Conservation (phyloP, 257 asterid genomes). For the Paulownia fortunei region DNA sequence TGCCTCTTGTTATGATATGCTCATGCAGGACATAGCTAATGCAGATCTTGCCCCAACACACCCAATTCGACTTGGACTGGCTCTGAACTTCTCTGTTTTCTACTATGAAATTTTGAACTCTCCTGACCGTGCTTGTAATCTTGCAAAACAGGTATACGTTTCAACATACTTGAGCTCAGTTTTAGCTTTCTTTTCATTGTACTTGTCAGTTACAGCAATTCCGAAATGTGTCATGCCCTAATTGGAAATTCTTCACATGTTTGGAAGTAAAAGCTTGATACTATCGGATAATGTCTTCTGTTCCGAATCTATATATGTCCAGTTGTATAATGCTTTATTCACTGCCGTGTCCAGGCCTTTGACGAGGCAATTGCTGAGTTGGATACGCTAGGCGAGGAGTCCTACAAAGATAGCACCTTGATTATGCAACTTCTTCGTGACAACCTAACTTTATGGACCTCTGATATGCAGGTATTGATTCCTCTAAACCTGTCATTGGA, state of each 20-base stretch:
- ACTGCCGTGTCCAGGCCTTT: constrained; percentile 57
- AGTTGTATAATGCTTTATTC: not conserved
- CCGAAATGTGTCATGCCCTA: not conserved
- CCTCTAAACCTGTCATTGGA: not conserved
- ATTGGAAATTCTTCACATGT: not conserved
- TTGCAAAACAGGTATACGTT: constrained; percentile 51
- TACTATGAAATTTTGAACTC: constrained; percentile 63
- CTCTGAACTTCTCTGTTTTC: constrained; percentile 60
- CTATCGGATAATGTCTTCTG: not conserved
- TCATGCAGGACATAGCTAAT: constrained; percentile 54
- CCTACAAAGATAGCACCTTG: constrained; percentile 94
- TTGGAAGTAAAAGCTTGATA: no score
- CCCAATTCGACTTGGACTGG: constrained; percentile 61
- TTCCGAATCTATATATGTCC: not conserved
- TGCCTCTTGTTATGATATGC: constrained; percentile 13
- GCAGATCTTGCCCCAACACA: constrained; percentile 63
- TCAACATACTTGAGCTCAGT: not conserved
- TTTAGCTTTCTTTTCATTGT: not conserved
- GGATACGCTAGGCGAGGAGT: constrained; percentile 93
- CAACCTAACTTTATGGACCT: constrained; percentile 64
- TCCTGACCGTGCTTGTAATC: constrained; percentile 67
- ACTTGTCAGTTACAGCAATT: not conserved
- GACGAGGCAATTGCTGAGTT: constrained; percentile 92
- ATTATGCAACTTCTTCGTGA: constrained; percentile 73
- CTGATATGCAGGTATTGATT: constrained; percentile 58